Evolutionary conservation across 768 basidiomycete genomes (phyloP).

Genomic region (Macrolepiota fuliginosa): DNA sequence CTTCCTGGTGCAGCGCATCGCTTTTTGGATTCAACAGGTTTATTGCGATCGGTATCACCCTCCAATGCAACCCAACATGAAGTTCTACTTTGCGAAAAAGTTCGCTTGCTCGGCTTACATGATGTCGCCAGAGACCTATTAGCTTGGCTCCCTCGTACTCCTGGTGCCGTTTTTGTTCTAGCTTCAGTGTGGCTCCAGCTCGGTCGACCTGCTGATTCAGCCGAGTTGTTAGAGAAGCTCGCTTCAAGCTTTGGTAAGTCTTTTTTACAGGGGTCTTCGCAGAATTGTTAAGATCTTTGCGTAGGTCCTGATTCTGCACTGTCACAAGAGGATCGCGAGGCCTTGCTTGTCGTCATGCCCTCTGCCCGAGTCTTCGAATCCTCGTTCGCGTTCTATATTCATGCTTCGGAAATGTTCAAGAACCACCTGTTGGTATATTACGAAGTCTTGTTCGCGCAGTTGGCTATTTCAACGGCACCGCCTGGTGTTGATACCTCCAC

Average conservation of each 20-base stretch:
- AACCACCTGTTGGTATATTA: conserved; percentile 48
- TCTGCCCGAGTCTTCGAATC: conserved; percentile 53
- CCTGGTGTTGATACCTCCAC: conserved; percentile 52
- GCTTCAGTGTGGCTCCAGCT: conserved; percentile 64
- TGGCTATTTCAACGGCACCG: conserved; percentile 74
- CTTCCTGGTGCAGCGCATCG: conserved; percentile 64
- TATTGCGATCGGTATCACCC: conserved; percentile 68
- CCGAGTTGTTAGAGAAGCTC: conserved; percentile 67
- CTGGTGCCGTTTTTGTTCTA: conserved; percentile 72
- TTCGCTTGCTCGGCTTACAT: conserved; percentile 63
- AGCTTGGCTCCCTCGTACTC: conserved; percentile 76
- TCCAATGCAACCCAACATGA: conserved; percentile 68
- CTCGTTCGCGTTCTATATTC: conserved; percentile 73
- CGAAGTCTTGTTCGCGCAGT: conserved; percentile 72
- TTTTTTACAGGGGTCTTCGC: neutral
- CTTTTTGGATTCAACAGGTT: conserved; percentile 64
- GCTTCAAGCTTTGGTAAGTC: conserved; percentile 72
- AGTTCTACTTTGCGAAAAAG: conserved; percentile 66
- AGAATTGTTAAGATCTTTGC: conserved; percentile 13
- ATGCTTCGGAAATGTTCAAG: conserved; percentile 75
- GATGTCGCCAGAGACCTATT: conserved; percentile 62
- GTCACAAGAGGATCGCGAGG: conserved; percentile 59
- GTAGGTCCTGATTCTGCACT: conserved; percentile 48
- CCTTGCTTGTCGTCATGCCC: conserved; percentile 62
- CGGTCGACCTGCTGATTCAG: conserved; percentile 73